Evolutionary conservation across 306 rosid genomes (phyloP).

Genomic region (Vigna unguiculata): DNA sequence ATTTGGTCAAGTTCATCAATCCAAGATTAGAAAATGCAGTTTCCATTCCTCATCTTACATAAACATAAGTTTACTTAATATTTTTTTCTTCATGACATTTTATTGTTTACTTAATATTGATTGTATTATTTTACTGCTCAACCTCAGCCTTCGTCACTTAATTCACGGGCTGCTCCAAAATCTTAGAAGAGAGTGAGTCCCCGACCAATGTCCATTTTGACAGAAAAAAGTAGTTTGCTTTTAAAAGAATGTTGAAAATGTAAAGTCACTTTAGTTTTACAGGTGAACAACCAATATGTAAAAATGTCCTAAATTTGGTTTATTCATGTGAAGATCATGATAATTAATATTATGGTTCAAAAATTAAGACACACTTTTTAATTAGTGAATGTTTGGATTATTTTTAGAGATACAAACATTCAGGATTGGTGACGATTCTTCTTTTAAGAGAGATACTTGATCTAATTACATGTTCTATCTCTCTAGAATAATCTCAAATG

Average conservation of each 20-base stretch:
- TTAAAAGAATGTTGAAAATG: constrained; percentile 4
- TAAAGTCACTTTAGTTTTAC: constrained; percentile 16
- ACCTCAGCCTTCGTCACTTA: constrained; percentile 49
- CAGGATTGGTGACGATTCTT: background rate
- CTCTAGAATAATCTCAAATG: constrained; percentile 58
- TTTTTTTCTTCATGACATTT: constrained; percentile 31
- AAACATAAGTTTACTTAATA: no score
- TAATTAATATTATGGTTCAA: constrained; percentile 13
- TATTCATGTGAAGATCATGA: background rate
- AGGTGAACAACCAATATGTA: constrained; percentile 19
- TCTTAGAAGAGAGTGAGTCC: constrained; percentile 66
- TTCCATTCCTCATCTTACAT: constrained; percentile 8
- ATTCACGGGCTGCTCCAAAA: constrained; percentile 62
- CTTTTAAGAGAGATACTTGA: background rate
- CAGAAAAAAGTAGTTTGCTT: constrained; percentile 10
- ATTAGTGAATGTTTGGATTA: constrained; percentile 29
- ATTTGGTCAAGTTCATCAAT: background rate
- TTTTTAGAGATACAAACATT: background rate
- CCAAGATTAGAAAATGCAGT: constrained; percentile 10
- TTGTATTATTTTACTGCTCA: constrained; percentile 40
- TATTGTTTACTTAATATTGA: constrained; percentile 32
- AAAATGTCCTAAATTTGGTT: background rate
- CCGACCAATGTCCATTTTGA: constrained; percentile 10
- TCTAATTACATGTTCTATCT: constrained; percentile 57
- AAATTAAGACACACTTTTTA: constrained; percentile 7